A percentile compares a stretch with the other conserved stretches of the same genome.
Evolutionary conservation across 306 rosid species (phyloP).

Genomic region (Castanea mollissima): DNA sequence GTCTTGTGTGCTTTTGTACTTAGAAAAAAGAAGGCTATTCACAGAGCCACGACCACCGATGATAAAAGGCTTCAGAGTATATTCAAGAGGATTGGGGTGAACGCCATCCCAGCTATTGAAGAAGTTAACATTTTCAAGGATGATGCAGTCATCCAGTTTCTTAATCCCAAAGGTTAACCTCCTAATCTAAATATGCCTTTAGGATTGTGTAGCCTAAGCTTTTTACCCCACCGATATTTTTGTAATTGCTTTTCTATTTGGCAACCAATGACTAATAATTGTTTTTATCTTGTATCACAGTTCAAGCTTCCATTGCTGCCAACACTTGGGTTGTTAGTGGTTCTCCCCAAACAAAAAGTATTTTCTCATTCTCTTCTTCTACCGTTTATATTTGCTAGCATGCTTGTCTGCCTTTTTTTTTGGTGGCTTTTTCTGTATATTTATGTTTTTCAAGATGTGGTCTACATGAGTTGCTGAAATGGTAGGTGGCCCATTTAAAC

Average conservation of each 20-base stretch:
- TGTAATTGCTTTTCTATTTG: background rate
- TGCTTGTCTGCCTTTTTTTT: background rate
- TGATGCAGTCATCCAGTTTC: constrained; percentile 9
- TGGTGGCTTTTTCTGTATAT: background rate
- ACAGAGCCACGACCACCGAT: constrained; percentile 2
- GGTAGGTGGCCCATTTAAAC: background rate
- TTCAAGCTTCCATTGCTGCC: constrained; percentile 98
- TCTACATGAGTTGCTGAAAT: background rate
- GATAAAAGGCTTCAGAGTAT: constrained; percentile 12
- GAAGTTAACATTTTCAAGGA: constrained; percentile 13
- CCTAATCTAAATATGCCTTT: background rate
- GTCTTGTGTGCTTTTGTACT: background rate
- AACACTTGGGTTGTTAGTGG: constrained; percentile 99
- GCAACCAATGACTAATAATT: background rate
- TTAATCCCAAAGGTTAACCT: constrained; percentile 8
- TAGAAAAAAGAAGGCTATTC: constrained; percentile 9
- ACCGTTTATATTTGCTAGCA: background rate
- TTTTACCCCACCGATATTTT: background rate
- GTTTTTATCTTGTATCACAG: constrained; percentile 38
- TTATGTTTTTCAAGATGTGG: background rate
- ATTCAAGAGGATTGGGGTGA: constrained; percentile 10
- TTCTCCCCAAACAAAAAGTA: constrained; percentile 94
- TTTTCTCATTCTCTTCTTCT: background rate
- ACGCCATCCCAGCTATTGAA: background rate
- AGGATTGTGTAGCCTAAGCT: background rate